Conservation (phyloP, 148 eudicot species). For the Hydrangea macrophylla region DNA sequence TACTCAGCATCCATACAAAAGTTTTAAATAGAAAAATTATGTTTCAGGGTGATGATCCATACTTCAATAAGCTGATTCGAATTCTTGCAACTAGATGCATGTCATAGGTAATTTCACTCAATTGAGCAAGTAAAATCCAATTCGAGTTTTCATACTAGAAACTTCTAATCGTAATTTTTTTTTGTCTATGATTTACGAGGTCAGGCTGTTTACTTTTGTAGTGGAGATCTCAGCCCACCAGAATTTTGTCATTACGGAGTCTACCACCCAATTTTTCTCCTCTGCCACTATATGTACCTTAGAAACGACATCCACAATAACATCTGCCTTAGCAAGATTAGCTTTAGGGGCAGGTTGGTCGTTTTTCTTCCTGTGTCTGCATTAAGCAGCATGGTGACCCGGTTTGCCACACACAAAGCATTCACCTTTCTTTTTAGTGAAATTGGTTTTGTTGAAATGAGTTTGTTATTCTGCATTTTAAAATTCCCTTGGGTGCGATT, state of each 20-base stretch:
- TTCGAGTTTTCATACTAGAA: conserved; percentile 6
- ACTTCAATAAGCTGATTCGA: conserved; percentile 93
- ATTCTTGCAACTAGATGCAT: conserved; percentile 97
- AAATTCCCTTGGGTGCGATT: too few relatives aligned
- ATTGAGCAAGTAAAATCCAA: not conserved
- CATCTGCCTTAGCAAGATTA: too few relatives aligned
- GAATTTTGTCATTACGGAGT: conserved; percentile 93
- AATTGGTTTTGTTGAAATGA: too few relatives aligned
- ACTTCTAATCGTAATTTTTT: conserved; percentile 1
- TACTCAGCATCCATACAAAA: not conserved
- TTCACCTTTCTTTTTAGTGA: too few relatives aligned
- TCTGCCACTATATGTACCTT: too few relatives aligned
- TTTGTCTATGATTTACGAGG: conserved; percentile 11
- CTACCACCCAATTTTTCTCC: too few relatives aligned
- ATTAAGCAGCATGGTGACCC: too few relatives aligned
- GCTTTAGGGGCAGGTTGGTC: too few relatives aligned
- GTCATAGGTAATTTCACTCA: conserved; percentile 63
- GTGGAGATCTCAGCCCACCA: conserved; percentile 91
- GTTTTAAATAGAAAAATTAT: conserved; percentile 5
- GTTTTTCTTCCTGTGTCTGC: too few relatives aligned
- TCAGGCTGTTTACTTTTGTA: conserved; percentile 95
- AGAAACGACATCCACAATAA: too few relatives aligned
- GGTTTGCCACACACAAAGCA: too few relatives aligned
- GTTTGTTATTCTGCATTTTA: too few relatives aligned
- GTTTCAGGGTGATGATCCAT: conserved; percentile 84